A percentile compares a stretch with the other conserved stretches of the same genome.
These are phyloP conservation scores for Russula vinacea DNA, from an alignment of 768 basidiomycete species.

Conservation along the genomic window DNA sequence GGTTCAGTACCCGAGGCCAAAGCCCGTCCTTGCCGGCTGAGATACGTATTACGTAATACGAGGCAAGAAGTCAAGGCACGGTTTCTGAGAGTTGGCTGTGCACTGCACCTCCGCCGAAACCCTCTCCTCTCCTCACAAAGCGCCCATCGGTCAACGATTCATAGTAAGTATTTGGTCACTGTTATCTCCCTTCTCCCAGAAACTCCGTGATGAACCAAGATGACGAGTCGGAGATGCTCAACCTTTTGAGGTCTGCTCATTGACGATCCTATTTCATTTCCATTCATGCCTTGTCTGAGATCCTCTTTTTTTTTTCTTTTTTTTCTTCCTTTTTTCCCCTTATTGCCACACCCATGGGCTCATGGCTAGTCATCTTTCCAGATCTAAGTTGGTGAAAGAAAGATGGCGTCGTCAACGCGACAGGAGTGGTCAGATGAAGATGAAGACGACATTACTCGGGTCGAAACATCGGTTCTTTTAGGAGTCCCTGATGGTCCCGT, in stretches of 20 bases:
- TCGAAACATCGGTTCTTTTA: conserved; percentile 71
- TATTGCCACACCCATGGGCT: conserved; percentile 21
- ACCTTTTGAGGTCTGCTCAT: conserved; percentile 40
- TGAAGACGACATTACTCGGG: conserved; percentile 51
- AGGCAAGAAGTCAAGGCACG: not conserved
- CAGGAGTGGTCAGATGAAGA: conserved; percentile 84
- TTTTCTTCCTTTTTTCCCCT: conserved; percentile 26
- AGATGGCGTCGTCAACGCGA: conserved; percentile 45
- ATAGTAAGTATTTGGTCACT: conserved; percentile 1
- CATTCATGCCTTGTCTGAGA: conserved; percentile 97
- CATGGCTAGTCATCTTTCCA: conserved; percentile 12
- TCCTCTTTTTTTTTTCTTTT: conserved; percentile 31
- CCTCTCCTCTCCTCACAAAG: not conserved
- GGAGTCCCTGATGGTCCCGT: conserved; percentile 78
- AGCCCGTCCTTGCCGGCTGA: not conserved
- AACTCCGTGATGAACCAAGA: conserved; percentile 46
- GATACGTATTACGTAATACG: not conserved
- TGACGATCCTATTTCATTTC: conserved; percentile 71
- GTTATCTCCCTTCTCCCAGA: not conserved
- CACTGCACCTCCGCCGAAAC: not conserved
- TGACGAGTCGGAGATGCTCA: conserved; percentile 78
- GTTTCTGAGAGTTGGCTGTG: no score
- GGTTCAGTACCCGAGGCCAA: not conserved
- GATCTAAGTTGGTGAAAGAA: not conserved
- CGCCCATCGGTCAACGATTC: conserved; percentile 5